phyloP scores from a whole-genome alignment of 495 filamentous ascomycete genomes.

The Trichoderma virens region DNA sequence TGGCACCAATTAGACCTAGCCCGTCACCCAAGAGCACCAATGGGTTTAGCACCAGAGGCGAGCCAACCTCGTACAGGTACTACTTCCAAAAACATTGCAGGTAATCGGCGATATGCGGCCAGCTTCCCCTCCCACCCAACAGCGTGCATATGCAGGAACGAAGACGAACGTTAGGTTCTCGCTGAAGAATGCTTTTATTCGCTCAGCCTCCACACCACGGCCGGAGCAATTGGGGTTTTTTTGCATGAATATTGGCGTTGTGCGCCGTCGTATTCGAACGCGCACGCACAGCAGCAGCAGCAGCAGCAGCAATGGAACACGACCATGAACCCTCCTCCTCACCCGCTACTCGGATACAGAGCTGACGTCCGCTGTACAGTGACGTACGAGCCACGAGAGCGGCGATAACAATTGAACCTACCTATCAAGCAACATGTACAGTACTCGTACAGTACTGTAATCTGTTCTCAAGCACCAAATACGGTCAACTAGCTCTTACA shows the following conservation, averaged over 20 bases:
- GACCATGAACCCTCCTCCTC: too few relatives aligned
- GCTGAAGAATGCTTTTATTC: background rate
- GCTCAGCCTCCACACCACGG: background rate
- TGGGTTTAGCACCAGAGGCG: too few relatives aligned
- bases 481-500: background rate
- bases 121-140: background rate
- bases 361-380: background rate
- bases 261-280: background rate
- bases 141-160: slow-evolving; percentile 6
- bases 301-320: background rate
- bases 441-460: too few relatives aligned
- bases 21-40: too few relatives aligned
- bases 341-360: background rate
- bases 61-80: background rate
- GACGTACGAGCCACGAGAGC: background rate
- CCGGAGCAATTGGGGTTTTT: too few relatives aligned
- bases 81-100: background rate
- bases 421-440: too few relatives aligned
- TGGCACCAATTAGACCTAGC: too few relatives aligned
- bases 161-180: background rate
- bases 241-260: too few relatives aligned
- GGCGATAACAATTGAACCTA: background rate
- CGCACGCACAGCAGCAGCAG: background rate
- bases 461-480: too few relatives aligned
- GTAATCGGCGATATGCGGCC: slow-evolving; percentile 3